Evolutionary conservation across 1,284 basidiomycete genomes (phyloP).

Genomic region (Ceratobasidium theobromae): DNA sequence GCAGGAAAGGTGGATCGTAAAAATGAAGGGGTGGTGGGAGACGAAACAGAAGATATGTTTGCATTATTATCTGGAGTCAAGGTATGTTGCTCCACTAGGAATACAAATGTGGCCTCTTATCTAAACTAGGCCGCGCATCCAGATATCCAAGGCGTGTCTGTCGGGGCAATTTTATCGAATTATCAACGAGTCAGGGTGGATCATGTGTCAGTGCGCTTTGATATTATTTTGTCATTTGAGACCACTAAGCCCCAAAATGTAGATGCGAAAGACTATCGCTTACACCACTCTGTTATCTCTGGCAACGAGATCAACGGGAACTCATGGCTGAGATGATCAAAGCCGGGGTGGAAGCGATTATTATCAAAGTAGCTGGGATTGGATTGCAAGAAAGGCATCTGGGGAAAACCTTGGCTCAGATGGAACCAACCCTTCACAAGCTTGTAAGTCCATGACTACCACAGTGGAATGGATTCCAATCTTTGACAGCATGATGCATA

Average conservation of each 20-base stretch:
- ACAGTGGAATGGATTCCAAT: background rate
- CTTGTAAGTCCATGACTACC: slow-evolving; percentile 56
- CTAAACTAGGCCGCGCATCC: slow-evolving; percentile 68
- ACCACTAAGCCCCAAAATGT: slow-evolving; percentile 18
- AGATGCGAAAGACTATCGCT: slow-evolving; percentile 82
- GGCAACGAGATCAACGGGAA: slow-evolving; percentile 87
- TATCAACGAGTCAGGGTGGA: slow-evolving; percentile 97
- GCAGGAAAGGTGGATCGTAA: slow-evolving; percentile 42
- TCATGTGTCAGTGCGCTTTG: slow-evolving; percentile 71
- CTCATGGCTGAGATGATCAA: slow-evolving; percentile 86
- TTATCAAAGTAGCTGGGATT: slow-evolving; percentile 97
- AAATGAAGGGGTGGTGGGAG: slow-evolving; percentile 60
- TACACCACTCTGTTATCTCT: slow-evolving; percentile 85
- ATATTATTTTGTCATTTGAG: background rate
- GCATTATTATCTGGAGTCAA: slow-evolving; percentile 77
- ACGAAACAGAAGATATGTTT: slow-evolving; percentile 96
- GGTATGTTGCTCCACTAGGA: slow-evolving; percentile 49
- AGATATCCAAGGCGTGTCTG: slow-evolving; percentile 84
- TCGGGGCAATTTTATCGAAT: slow-evolving; percentile 95
- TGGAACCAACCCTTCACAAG: slow-evolving; percentile 71
- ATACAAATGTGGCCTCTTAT: slow-evolving; percentile 9
- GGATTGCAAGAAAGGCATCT: slow-evolving; percentile 81
- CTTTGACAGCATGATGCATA: slow-evolving; percentile 69
- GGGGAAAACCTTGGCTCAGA: slow-evolving; percentile 72
- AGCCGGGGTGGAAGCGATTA: slow-evolving; percentile 75